Evolutionary conservation across 2,329 filamentous ascomycete genomes (phyloP).

Genomic region (Paraphaeosphaeria sporulosa): DNA sequence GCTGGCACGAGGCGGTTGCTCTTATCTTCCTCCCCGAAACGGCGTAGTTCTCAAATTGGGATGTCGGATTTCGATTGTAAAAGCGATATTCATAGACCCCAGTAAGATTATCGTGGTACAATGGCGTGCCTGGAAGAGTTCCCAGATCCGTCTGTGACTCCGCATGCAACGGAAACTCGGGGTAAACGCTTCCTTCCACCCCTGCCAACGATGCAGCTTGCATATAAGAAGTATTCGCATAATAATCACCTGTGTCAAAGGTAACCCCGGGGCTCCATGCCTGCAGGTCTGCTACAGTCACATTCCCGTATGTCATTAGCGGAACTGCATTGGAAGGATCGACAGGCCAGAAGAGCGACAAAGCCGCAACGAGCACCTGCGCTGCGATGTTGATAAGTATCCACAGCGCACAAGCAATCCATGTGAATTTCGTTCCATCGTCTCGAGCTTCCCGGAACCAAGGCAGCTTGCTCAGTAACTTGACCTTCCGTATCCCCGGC

Average conservation of each 20-base stretch:
- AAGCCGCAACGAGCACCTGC: slow-evolving; percentile 42
- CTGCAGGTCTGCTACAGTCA: slow-evolving; percentile 36
- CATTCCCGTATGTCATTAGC: slow-evolving; percentile 36
- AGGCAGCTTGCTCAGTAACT: slow-evolving; percentile 30
- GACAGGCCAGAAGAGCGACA: slow-evolving; percentile 46
- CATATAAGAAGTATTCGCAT: slow-evolving; percentile 22
- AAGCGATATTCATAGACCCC: slow-evolving; percentile 40
- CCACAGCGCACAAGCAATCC: slow-evolving; percentile 44
- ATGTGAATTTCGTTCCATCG: slow-evolving; percentile 43
- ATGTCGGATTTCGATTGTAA: slow-evolving; percentile 41
- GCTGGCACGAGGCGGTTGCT: slow-evolving; percentile 29
- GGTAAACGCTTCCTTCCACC: slow-evolving; percentile 37
- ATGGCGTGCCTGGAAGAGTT: slow-evolving; percentile 30
- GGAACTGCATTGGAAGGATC: slow-evolving; percentile 35
- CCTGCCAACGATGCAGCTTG: slow-evolving; percentile 43
- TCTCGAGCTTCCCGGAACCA: slow-evolving; percentile 39
- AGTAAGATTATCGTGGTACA: slow-evolving; percentile 33
- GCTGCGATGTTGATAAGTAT: slow-evolving; percentile 43
- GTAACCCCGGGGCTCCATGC: slow-evolving; percentile 32
- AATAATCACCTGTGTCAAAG: no score
- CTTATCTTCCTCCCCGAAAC: slow-evolving; percentile 33
- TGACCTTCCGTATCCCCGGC: slow-evolving; percentile 36
- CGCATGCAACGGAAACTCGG: slow-evolving; percentile 22
- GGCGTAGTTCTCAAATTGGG: slow-evolving; percentile 38
- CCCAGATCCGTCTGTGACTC: slow-evolving; percentile 28